phyloP scores from a whole-genome alignment of 495 filamentous ascomycete species.

The Podospora sp. region DNA sequence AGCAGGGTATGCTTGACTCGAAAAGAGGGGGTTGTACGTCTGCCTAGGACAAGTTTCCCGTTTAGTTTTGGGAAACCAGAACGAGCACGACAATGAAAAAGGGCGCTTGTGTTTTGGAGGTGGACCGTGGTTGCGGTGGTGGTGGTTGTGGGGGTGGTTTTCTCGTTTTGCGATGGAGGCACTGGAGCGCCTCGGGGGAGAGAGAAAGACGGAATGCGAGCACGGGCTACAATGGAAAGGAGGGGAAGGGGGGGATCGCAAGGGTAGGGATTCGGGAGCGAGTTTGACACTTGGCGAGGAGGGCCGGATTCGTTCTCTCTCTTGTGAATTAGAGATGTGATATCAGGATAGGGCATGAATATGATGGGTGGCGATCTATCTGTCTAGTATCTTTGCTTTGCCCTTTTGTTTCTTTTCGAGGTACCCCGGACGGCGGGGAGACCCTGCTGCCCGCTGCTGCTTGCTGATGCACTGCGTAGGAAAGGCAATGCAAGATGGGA shows the following conservation, averaged over 20 bases:
- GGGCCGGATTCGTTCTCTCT: neutral
- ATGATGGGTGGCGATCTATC: neutral
- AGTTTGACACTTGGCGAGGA: neutral
- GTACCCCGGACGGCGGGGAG: neutral
- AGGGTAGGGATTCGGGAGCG: neutral
- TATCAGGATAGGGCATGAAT: neutral
- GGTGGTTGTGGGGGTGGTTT: constrained; percentile 1
- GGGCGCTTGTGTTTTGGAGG: neutral
- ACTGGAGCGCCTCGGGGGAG: neutral
- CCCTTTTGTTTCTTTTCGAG: neutral
- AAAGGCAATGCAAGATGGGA: neutral
- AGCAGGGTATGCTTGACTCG: neutral
- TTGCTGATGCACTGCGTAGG: neutral
- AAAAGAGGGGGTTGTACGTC: neutral
- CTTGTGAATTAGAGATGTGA: neutral
- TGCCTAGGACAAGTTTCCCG: neutral
- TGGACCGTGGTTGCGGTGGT: neutral
- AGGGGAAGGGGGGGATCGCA: neutral
- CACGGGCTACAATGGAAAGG: neutral
- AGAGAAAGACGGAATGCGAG: neutral
- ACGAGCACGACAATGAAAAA: neutral
- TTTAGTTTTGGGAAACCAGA: neutral
- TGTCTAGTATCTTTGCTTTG: neutral
- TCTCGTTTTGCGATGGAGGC: neutral
- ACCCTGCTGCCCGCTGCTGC: neutral